phyloP scores from a whole-genome alignment of 2,329 filamentous ascomycete genomes.

The Sporothrix brunneoviolacea region DNA sequence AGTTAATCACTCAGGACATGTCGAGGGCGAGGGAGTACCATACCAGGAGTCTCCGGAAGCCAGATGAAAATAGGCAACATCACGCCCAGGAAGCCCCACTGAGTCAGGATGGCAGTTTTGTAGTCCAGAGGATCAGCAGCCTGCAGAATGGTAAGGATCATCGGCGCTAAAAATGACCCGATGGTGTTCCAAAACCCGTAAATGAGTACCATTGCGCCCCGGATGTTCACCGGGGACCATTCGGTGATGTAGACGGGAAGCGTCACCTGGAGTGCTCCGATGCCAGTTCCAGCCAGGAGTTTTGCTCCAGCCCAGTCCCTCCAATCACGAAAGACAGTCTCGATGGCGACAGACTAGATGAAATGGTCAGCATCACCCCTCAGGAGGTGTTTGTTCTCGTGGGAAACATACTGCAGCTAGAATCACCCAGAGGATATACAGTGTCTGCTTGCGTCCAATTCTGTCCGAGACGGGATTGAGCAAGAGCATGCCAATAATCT shows the following conservation, averaged over 20 bases:
- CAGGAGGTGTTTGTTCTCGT: too few species aligned
- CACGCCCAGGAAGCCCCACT: conserved; percentile 18
- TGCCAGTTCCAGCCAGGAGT: conserved; percentile 15
- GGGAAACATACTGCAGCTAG: too few species aligned
- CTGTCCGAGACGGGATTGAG: conserved; percentile 14
- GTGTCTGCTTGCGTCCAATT: conserved; percentile 16
- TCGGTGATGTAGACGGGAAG: conserved; percentile 17
- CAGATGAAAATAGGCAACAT: conserved; percentile 19
- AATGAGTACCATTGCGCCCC: conserved; percentile 14
- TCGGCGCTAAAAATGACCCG: conserved; percentile 11
- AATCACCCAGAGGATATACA: conserved; percentile 17
- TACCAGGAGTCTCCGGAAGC: conserved; percentile 18
- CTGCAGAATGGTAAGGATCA: conserved; percentile 9
- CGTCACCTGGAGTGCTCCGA: conserved; percentile 17
- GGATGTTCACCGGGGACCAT: conserved; percentile 16
- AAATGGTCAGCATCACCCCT: too few species aligned
- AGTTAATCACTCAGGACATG: too few species aligned
- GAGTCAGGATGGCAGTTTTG: conserved; percentile 14
- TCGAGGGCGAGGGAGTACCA: too few species aligned
- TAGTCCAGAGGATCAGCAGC: conserved; percentile 11
- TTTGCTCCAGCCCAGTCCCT: conserved; percentile 17
- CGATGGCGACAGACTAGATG: conserved; percentile 11
- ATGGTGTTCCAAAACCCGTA: conserved; percentile 17
- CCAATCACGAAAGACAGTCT: conserved; percentile 14
- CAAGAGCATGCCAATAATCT: conserved; percentile 15